Conservation (phyloP, 306 rosid genomes). For the Lathyrus tuberosus region DNA sequence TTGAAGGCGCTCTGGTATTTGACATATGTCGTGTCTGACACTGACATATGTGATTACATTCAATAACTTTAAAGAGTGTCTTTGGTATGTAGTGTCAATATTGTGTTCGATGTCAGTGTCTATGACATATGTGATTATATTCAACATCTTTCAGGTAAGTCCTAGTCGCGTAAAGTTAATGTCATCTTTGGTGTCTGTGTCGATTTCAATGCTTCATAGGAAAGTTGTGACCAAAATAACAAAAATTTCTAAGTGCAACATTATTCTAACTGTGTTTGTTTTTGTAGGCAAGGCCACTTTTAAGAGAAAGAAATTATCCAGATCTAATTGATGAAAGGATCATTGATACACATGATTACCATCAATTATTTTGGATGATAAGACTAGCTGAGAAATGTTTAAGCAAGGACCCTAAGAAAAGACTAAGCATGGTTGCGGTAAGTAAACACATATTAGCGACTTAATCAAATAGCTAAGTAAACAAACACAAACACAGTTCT, state of each 20-base stretch:
- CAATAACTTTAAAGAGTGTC: neutral
- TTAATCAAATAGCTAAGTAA: neutral
- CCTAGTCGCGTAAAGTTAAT: no score
- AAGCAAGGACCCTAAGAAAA: constrained; percentile 66
- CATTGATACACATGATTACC: constrained; percentile 53
- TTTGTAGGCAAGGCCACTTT: constrained; percentile 83
- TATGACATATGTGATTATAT: no score
- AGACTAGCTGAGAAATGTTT: constrained; percentile 79
- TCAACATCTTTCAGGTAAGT: no score
- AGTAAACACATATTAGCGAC: neutral
- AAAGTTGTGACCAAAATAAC: neutral
- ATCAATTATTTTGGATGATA: constrained; percentile 85
- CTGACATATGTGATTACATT: neutral
- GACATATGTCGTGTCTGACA: no score
- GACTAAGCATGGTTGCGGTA: constrained; percentile 66
- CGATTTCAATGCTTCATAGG: no score
- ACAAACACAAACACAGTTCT: no score
- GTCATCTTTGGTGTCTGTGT: no score
- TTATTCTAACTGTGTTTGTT: neutral
- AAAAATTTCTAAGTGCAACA: constrained; percentile 17
- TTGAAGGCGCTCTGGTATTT: no score
- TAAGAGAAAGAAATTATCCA: constrained; percentile 86
- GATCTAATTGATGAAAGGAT: constrained; percentile 70
- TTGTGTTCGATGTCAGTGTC: neutral
- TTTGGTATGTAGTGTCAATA: neutral